Evolutionary conservation across 306 rosid species (phyloP).

Genomic region (Geum urbanum): DNA sequence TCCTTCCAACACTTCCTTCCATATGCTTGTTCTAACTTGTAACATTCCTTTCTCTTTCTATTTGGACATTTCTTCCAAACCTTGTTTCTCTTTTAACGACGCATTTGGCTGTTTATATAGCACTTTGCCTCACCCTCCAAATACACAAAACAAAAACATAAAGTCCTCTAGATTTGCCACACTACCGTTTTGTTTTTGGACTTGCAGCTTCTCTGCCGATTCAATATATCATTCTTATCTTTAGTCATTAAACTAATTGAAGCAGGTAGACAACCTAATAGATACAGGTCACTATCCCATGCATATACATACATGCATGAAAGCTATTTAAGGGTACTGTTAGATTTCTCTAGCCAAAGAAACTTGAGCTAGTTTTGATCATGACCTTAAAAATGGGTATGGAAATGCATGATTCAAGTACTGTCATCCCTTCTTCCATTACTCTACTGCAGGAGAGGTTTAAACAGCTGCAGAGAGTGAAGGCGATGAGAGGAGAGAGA

Average conservation of each 20-base stretch:
- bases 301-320: neutral
- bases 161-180: conserved; percentile 51
- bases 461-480: conserved; percentile 1
- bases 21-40: conserved; percentile 17
- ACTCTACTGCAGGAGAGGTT: neutral
- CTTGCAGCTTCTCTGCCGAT: conserved; percentile 1
- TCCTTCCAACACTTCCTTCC: conserved; percentile 73
- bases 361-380: neutral
- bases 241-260: neutral
- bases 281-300: neutral
- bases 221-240: neutral
- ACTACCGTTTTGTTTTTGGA: conserved; percentile 62
- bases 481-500: conserved; percentile 2
- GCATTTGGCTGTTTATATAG: conserved; percentile 14
- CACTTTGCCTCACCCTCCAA: conserved; percentile 27
- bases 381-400: neutral
- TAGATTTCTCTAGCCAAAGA: neutral
- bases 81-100: conserved; percentile 42
- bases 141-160: conserved; percentile 21
- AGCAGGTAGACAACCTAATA: neutral
- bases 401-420: neutral
- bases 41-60: conserved; percentile 39
- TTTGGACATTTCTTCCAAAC: conserved; percentile 46
- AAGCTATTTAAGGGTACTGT: neutral
- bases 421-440: neutral